Conservation (phyloP, 1,284 basidiomycete species). For the Ceratobasidium sp. region DNA sequence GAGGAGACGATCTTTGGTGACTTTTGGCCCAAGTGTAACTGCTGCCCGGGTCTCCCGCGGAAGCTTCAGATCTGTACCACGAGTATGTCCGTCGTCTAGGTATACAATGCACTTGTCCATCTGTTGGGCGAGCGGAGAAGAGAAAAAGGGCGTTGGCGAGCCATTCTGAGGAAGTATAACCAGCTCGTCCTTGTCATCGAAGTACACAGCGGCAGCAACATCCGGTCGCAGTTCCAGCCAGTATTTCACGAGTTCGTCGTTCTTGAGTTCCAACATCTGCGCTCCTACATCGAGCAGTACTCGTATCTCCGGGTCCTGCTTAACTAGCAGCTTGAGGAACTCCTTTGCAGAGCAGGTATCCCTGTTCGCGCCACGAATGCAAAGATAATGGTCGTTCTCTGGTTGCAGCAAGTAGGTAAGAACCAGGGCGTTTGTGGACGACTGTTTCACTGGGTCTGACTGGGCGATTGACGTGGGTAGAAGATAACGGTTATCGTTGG, state of each 20-base stretch:
- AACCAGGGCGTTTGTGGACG: slow-evolving; percentile 67
- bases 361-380: slow-evolving; percentile 52
- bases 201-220: slow-evolving; percentile 65
- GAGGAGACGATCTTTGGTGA: slow-evolving; percentile 69
- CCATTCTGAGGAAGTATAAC: slow-evolving; percentile 63
- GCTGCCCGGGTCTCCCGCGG: slow-evolving; percentile 64
- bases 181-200: slow-evolving; percentile 64
- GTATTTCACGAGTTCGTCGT: slow-evolving; percentile 59
- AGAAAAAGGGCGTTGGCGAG: slow-evolving; percentile 59
- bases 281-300: slow-evolving; percentile 72
- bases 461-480: slow-evolving; percentile 66
- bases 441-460: slow-evolving; percentile 62
- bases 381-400: slow-evolving; percentile 64
- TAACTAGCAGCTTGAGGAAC: slow-evolving; percentile 59
- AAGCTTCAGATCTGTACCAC: slow-evolving; percentile 70
- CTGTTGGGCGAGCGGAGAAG: slow-evolving; percentile 63
- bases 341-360: slow-evolving; percentile 55
- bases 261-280: slow-evolving; percentile 69
- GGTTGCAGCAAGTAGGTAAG: slow-evolving; percentile 62
- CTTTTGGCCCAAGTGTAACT: slow-evolving; percentile 68
- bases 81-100: slow-evolving; percentile 71
- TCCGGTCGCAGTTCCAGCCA: slow-evolving; percentile 61
- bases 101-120: slow-evolving; percentile 67
- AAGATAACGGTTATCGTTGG: slow-evolving; percentile 68
- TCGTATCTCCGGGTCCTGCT: slow-evolving; percentile 59